Evolutionary conservation across 208 protist genomes (phyloP).

Genomic region (Histomonas meleagridis): DNA sequence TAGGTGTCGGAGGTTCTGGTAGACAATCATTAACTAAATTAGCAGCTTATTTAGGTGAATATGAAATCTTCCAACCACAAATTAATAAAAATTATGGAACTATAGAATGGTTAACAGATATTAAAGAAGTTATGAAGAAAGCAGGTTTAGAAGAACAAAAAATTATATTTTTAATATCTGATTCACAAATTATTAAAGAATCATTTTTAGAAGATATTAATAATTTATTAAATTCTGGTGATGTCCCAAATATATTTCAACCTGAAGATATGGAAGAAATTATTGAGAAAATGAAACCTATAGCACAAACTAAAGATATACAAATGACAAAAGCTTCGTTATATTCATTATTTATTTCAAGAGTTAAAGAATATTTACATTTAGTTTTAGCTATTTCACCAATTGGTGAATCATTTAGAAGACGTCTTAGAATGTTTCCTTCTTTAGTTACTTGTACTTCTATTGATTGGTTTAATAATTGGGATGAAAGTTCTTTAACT

Average conservation of each 20-base stretch:
- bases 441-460: constrained; percentile 91
- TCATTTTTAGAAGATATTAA: constrained; percentile 94
- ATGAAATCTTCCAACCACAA: constrained; percentile 77
- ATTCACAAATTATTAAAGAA: constrained; percentile 89
- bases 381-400: constrained; percentile 87
- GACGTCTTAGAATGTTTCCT: constrained; percentile 85
- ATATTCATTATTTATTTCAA: constrained; percentile 74
- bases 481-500: constrained; percentile 71
- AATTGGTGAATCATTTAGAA: constrained; percentile 77
- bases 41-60: constrained; percentile 78
- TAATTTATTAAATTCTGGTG: constrained; percentile 87
- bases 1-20: constrained; percentile 91
- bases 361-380: constrained; percentile 79
- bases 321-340: constrained; percentile 73
- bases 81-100: constrained; percentile 83
- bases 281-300: constrained; percentile 72
- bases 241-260: constrained; percentile 87
- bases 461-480: constrained; percentile 87
- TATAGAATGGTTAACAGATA: constrained; percentile 81
- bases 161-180: constrained; percentile 83
- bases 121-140: constrained; percentile 71
- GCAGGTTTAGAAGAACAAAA: constrained; percentile 79
- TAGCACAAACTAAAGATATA: constrained; percentile 70
- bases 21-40: constrained; percentile 80
- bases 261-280: constrained; percentile 77